A percentile compares a stretch with the other conserved stretches of the same genome.
Conservation (phyloP, 1,284 basidiomycete genomes). For the Naganishia albida region DNA sequence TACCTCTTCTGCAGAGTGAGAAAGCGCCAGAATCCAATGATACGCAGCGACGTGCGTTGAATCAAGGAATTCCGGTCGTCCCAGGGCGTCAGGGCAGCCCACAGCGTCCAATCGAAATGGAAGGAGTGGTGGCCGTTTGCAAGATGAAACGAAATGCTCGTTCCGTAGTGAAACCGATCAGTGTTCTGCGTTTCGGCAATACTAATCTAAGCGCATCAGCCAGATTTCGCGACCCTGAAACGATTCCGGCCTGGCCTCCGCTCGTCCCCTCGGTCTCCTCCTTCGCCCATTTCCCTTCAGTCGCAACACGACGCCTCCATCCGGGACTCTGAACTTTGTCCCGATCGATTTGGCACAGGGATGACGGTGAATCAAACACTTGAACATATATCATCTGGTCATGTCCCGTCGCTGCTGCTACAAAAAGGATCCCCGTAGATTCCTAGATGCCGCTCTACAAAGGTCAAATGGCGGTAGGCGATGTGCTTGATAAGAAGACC, state of each 20-base stretch:
- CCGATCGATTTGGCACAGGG: no score
- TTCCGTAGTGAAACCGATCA: conserved; percentile 24
- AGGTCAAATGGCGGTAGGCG: no score
- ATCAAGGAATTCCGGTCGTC: not conserved
- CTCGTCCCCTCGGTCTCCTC: not conserved
- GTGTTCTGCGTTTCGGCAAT: conserved; percentile 13
- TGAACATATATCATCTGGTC: no score
- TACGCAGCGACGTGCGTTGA: not conserved
- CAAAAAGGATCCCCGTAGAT: no score
- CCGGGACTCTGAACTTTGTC: no score
- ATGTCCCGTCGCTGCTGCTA: no score
- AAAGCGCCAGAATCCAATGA: not conserved
- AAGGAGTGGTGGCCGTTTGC: not conserved
- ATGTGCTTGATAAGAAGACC: no score
- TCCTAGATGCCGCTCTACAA: no score
- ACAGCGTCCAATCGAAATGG: not conserved
- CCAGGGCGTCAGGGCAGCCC: not conserved
- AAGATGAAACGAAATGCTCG: not conserved
- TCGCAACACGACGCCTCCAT: not conserved
- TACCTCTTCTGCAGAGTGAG: not conserved
- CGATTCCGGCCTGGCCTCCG: not conserved
- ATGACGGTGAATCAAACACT: no score
- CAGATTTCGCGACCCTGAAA: not conserved
- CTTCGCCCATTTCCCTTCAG: not conserved
- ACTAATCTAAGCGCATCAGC: conserved; percentile 26